Evolutionary conservation across 2,329 filamentous ascomycete species (phyloP).

Genomic region (Colletotrichum phormii): DNA sequence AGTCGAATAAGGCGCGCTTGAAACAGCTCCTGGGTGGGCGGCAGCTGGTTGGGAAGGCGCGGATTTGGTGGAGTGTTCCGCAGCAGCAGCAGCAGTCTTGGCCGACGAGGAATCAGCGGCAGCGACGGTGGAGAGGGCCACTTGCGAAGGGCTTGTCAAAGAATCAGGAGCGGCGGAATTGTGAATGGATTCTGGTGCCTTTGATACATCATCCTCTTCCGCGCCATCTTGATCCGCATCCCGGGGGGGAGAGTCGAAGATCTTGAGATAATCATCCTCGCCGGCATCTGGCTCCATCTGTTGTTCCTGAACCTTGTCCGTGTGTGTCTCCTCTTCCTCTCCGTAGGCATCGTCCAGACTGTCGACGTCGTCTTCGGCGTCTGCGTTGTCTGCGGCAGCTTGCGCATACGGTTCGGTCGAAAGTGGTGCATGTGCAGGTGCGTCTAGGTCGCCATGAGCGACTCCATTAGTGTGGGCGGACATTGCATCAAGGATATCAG

Average conservation of each 20-base stretch:
- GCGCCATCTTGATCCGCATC: constrained; percentile 49
- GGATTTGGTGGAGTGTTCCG: constrained; percentile 26
- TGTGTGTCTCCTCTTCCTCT: constrained; percentile 49
- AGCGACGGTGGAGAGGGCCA: constrained; percentile 44
- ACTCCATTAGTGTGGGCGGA: constrained; percentile 42
- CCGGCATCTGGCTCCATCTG: constrained; percentile 42
- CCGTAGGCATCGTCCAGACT: constrained; percentile 62
- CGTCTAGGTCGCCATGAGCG: constrained; percentile 32
- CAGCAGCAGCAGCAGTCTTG: constrained; percentile 40
- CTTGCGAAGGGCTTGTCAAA: constrained; percentile 47
- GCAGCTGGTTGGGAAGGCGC: constrained; percentile 37
- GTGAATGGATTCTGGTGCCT: constrained; percentile 56
- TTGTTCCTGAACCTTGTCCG: constrained; percentile 43
- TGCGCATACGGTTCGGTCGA: constrained; percentile 16
- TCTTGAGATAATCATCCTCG: constrained; percentile 64
- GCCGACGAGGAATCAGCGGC: constrained; percentile 47
- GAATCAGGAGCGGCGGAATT: constrained; percentile 53
- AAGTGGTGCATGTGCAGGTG: constrained; percentile 47
- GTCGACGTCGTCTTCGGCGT: constrained; percentile 51
- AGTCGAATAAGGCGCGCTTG: constrained; percentile 39
- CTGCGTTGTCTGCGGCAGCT: constrained; percentile 33
- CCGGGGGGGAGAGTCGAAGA: constrained; percentile 60
- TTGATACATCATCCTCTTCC: constrained; percentile 55
- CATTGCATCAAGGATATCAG: constrained; percentile 62
- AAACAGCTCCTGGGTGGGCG: constrained; percentile 44